A percentile compares a stretch with the other conserved stretches of the same genome.
Evolutionary conservation across 805 yeast species (phyloP).

Genomic region (Scheffersomyces lignosus): DNA sequence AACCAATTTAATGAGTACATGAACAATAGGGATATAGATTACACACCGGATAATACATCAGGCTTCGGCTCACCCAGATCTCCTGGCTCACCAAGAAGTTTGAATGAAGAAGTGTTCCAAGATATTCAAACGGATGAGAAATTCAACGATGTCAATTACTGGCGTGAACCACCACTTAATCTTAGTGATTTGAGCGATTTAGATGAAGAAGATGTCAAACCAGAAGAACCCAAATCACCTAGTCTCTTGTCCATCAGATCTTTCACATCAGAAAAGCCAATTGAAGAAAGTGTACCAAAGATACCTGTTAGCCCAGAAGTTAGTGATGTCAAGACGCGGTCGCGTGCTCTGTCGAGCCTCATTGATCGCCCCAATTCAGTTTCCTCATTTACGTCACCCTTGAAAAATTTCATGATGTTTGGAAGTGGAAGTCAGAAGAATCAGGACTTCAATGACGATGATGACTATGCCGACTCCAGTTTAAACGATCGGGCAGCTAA

Average conservation of each 20-base stretch:
- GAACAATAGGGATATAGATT: constrained; percentile 8
- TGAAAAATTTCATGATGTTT: constrained; percentile 41
- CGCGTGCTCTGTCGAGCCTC: constrained; percentile 1
- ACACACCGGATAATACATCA: neutral
- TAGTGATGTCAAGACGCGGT: neutral
- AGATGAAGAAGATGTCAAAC: constrained; percentile 17
- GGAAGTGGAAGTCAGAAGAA: constrained; percentile 27
- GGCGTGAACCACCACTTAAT: constrained; percentile 88
- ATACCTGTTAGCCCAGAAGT: neutral
- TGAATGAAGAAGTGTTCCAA: constrained; percentile 32
- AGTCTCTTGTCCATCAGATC: constrained; percentile 4
- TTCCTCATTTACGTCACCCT: constrained; percentile 40
- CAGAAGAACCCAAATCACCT: constrained; percentile 7
- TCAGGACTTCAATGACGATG: constrained; percentile 16
- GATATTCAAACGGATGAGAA: constrained; percentile 50
- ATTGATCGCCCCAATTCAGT: constrained; percentile 33
- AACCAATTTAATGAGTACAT: constrained; percentile 37
- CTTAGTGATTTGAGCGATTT: constrained; percentile 59
- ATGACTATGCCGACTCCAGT: constrained; percentile 25
- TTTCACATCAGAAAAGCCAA: neutral
- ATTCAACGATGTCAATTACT: constrained; percentile 84
- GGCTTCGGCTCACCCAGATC: constrained; percentile 18
- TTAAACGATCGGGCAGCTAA: too few species aligned
- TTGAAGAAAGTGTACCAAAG: neutral
- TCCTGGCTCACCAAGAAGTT: constrained; percentile 21